phyloP scores from a whole-genome alignment of 495 filamentous ascomycete genomes.

The Parachaetomium inaequale region DNA sequence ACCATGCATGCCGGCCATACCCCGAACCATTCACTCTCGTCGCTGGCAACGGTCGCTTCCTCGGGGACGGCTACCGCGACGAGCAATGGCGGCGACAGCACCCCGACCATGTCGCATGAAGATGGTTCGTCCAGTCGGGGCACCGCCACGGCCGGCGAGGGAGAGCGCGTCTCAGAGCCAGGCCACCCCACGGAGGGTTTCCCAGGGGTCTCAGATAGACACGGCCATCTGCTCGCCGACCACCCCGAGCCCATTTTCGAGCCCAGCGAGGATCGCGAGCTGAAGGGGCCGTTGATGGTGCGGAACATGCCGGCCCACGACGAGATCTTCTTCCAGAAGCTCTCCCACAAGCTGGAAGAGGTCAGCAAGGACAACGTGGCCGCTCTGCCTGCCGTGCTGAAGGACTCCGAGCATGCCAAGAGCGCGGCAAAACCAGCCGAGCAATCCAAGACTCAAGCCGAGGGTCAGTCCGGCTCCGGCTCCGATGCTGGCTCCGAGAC shows the following conservation, averaged over 20 bases:
- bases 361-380: constrained; percentile 33
- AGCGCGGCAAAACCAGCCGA: background rate
- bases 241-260: constrained; percentile 27
- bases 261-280: constrained; percentile 33
- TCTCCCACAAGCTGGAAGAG: constrained; percentile 44
- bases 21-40: constrained; percentile 45
- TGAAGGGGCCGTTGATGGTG: constrained; percentile 46
- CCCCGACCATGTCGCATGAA: constrained; percentile 32
- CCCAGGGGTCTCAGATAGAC: background rate
- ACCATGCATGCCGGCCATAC: constrained; percentile 51
- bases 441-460: constrained; percentile 16
- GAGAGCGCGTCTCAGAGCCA: background rate
- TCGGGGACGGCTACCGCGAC: constrained; percentile 35
- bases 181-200: background rate
- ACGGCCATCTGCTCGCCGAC: constrained; percentile 19
- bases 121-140: constrained; percentile 25
- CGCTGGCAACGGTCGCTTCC: constrained; percentile 37
- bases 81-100: constrained; percentile 41
- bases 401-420: constrained; percentile 15
- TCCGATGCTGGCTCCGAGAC: constrained; percentile 9
- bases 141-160: constrained; percentile 9
- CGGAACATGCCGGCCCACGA: constrained; percentile 45
- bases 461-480: constrained; percentile 8
- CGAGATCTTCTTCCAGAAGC: constrained; percentile 42
- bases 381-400: constrained; percentile 41